These are phyloP conservation scores for Casuarina cunninghamiana DNA, from an alignment of 306 rosid genomes.

Conservation along the genomic window DNA sequence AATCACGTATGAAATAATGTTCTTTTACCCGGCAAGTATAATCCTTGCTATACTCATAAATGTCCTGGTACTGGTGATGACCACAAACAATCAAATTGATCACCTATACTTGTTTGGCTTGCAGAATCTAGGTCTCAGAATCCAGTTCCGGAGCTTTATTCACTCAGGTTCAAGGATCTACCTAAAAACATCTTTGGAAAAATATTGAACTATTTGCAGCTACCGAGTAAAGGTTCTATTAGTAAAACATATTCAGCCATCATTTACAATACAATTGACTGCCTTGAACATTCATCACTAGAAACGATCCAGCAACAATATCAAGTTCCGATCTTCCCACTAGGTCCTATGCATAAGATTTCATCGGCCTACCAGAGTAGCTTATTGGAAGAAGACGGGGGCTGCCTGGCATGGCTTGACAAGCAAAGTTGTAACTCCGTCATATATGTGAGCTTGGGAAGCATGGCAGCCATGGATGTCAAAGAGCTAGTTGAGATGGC, in stretches of 20 bases:
- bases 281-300: neutral
- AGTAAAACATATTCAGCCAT: slow-evolving; percentile 35
- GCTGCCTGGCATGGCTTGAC: slow-evolving; percentile 34
- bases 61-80: neutral
- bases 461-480: slow-evolving; percentile 44
- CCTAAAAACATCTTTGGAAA: slow-evolving; percentile 11
- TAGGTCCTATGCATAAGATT: slow-evolving; percentile 50
- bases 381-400: slow-evolving; percentile 26
- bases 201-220: neutral
- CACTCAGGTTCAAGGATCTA: slow-evolving; percentile 56
- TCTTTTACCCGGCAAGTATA: no score
- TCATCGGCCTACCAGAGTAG: slow-evolving; percentile 18
- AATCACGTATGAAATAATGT: no score
- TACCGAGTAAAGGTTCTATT: neutral
- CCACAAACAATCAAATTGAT: neutral
- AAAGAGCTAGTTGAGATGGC: slow-evolving; percentile 49
- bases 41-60: neutral
- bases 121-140: slow-evolving; percentile 26
- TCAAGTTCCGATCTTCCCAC: slow-evolving; percentile 33
- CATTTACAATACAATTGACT: slow-evolving; percentile 37
- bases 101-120: neutral
- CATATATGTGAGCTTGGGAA: slow-evolving; percentile 52
- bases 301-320: slow-evolving; percentile 19
- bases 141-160: slow-evolving; percentile 38
- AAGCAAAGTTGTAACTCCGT: slow-evolving; percentile 18